Evolutionary conservation across 371 early-diverging fungal genomes (phyloP).

Genomic region (Apophysomyces trapeziformis): DNA sequence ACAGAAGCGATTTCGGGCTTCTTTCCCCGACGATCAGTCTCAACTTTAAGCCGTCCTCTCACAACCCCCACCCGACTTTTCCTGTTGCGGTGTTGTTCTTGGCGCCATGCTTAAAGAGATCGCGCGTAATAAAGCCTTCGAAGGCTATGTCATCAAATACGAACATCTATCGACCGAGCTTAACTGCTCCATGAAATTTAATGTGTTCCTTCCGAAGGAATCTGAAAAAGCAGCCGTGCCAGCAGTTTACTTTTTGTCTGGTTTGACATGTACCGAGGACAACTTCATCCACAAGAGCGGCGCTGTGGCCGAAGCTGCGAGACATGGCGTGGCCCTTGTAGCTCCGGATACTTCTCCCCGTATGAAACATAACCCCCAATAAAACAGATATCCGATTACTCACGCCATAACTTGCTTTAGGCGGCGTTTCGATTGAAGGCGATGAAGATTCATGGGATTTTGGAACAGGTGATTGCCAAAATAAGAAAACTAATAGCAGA

Average conservation of each 20-base stretch:
- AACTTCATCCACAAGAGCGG: conserved; percentile 88
- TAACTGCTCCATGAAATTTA: conserved; percentile 77
- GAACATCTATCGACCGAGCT: conserved; percentile 67
- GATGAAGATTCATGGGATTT: conserved; percentile 60
- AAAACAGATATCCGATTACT: no score
- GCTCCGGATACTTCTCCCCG: conserved; percentile 91
- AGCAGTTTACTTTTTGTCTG: conserved; percentile 74
- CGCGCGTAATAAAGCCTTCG: conserved; percentile 61
- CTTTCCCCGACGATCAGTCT: no score
- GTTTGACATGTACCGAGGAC: conserved; percentile 82
- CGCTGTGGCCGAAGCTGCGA: conserved; percentile 69
- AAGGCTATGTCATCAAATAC: conserved; percentile 75
- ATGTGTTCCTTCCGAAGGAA: conserved; percentile 73
- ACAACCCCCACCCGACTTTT: no score
- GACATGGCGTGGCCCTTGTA: conserved; percentile 74
- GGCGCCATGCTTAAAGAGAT: conserved; percentile 36
- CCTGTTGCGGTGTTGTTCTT: no score
- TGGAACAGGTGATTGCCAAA: conserved; percentile 38
- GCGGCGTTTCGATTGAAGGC: conserved; percentile 52
- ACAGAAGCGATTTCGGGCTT: no score
- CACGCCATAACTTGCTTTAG: conserved; percentile 20
- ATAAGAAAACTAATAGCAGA: background rate
- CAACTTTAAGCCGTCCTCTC: no score
- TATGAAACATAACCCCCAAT: conserved; percentile 15
- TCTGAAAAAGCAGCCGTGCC: conserved; percentile 55